phyloP scores from a whole-genome alignment of 2,329 filamentous ascomycete genomes.

The Penicillium sp. region DNA sequence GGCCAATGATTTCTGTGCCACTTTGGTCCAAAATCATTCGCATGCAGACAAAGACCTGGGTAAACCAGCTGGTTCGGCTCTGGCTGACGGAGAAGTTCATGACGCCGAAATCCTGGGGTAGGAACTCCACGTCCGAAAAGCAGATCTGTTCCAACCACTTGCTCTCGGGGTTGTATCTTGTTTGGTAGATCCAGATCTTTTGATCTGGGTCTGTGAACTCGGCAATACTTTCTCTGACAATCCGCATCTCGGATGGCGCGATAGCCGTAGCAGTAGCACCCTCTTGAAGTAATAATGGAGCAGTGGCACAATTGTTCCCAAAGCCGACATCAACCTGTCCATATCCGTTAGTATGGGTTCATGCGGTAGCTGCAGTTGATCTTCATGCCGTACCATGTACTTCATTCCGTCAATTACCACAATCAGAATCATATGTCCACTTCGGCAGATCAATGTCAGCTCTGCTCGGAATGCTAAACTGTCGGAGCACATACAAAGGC shows the following conservation, averaged over 20 bases:
- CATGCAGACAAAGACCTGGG: constrained; percentile 51
- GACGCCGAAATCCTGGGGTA: constrained; percentile 58
- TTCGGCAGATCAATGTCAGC: constrained; percentile 6
- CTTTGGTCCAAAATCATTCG: constrained; percentile 54
- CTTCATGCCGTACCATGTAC: constrained; percentile 33
- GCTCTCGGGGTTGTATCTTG: constrained; percentile 47
- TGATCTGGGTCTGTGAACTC: constrained; percentile 44
- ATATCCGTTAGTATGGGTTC: not conserved
- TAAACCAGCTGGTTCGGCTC: constrained; percentile 53
- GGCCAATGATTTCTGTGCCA: constrained; percentile 49
- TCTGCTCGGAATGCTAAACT: not conserved
- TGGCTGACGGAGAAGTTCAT: constrained; percentile 59
- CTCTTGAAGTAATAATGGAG: constrained; percentile 55
- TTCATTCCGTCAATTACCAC: constrained; percentile 52
- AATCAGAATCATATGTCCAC: constrained; percentile 60
- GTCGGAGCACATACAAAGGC: constrained; percentile 43
- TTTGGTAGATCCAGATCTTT: constrained; percentile 63
- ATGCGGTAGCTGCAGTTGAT: not conserved
- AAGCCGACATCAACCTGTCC: constrained; percentile 60
- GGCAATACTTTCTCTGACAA: constrained; percentile 50
- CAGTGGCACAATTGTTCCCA: constrained; percentile 59
- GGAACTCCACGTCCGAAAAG: constrained; percentile 65
- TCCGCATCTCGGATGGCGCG: constrained; percentile 55
- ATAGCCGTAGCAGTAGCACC: constrained; percentile 42
- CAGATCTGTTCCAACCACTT: constrained; percentile 62